These are phyloP conservation scores for Earliella scabrosa DNA, from an alignment of 1,284 basidiomycete species.

Conservation along the genomic window DNA sequence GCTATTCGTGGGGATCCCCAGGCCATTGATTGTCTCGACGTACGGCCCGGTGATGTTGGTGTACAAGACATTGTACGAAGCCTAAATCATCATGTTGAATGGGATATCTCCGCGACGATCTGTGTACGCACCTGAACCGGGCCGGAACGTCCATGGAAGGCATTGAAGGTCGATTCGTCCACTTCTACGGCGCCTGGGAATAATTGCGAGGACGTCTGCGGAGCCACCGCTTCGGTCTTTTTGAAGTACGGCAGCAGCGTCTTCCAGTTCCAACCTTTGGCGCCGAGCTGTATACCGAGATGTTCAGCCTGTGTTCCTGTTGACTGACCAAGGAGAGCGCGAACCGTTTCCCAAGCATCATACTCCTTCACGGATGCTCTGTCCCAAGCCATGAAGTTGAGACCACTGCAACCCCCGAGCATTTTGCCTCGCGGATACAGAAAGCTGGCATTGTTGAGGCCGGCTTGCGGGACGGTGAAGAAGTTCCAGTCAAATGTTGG, in stretches of 20 bases:
- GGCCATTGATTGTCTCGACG: slow-evolving; percentile 22
- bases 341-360: slow-evolving; percentile 20
- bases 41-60: slow-evolving; percentile 22
- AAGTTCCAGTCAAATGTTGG: slow-evolving; percentile 23
- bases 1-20: slow-evolving; percentile 27
- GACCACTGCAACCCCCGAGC: slow-evolving; percentile 27
- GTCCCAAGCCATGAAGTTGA: slow-evolving; percentile 25
- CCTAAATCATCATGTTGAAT: background rate
- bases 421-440: slow-evolving; percentile 21
- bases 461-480: slow-evolving; percentile 13
- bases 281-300: slow-evolving; percentile 7
- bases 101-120: background rate
- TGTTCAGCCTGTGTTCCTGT: background rate
- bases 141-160: slow-evolving; percentile 13
- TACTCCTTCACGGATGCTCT: slow-evolving; percentile 23
- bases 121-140: slow-evolving; percentile 15
- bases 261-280: slow-evolving; percentile 19
- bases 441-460: slow-evolving; percentile 6
- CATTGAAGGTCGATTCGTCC: slow-evolving; percentile 5
- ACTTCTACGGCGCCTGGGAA: background rate
- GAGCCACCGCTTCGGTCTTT: slow-evolving; percentile 14
- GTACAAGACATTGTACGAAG: slow-evolving; percentile 27
- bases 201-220: slow-evolving; percentile 2
- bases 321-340: background rate
- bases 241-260: slow-evolving; percentile 23